Evolutionary conservation across 2,329 filamentous ascomycete genomes (phyloP).

Genomic region (Aureobasidium vineae): DNA sequence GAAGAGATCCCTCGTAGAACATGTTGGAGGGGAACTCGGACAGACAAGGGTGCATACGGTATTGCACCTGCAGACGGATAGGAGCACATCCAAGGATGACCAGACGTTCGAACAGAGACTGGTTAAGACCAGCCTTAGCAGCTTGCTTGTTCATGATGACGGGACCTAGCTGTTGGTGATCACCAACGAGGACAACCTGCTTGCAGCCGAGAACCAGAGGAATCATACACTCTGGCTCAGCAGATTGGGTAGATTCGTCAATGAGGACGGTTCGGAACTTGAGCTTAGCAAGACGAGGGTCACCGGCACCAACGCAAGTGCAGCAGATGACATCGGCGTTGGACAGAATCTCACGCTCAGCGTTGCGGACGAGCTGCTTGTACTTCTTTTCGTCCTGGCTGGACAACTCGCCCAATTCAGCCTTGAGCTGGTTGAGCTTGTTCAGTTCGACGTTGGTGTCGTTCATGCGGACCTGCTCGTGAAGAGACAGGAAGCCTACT

Average conservation of each 20-base stretch:
- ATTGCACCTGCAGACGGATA: conserved; percentile 93
- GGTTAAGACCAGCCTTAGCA: conserved; percentile 93
- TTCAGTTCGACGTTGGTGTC: conserved; percentile 92
- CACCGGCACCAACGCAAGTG: conserved; percentile 95
- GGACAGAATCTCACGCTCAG: conserved; percentile 89
- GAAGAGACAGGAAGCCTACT: conserved; percentile 89
- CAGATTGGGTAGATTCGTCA: conserved; percentile 96
- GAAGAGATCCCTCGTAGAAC: conserved; percentile 97
- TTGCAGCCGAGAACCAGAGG: conserved; percentile 96
- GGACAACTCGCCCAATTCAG: conserved; percentile 83
- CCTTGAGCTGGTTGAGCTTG: conserved; percentile 91
- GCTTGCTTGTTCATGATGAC: conserved; percentile 99
- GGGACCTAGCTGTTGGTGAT: conserved; percentile 95
- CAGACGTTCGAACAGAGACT: conserved; percentile 96
- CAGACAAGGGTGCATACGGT: conserved; percentile 97
- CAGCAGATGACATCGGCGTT: conserved; percentile 99
- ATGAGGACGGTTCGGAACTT: conserved; percentile 98
- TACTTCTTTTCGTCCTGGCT: conserved; percentile 98
- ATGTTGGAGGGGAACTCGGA: conserved; percentile 99
- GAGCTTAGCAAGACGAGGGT: conserved; percentile 92
- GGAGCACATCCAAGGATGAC: conserved; percentile 86
- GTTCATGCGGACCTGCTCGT: conserved; percentile 96
- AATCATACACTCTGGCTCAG: conserved; percentile 98
- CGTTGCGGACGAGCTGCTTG: conserved; percentile 89
- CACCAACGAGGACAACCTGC: conserved; percentile 96